Conservation (phyloP, 2,329 filamentous ascomycete species). For the Beauveria caledonica region DNA sequence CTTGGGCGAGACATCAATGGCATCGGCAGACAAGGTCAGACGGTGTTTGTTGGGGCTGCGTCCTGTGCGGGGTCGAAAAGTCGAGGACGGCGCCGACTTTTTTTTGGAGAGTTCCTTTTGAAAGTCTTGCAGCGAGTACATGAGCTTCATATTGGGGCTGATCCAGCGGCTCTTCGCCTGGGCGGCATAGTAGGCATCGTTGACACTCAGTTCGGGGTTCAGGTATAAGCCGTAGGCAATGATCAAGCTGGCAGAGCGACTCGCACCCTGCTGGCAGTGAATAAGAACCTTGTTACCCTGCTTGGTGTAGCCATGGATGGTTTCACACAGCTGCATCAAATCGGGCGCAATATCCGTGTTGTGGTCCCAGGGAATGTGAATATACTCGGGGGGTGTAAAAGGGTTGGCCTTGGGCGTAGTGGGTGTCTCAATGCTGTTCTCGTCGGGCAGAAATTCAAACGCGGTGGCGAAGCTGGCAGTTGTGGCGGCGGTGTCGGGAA, state of each 20-base stretch:
- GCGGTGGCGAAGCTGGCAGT: slow-evolving; percentile 52
- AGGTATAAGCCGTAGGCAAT: slow-evolving; percentile 80
- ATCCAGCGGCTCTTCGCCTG: slow-evolving; percentile 81
- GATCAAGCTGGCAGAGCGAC: slow-evolving; percentile 75
- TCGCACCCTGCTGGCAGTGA: slow-evolving; percentile 81
- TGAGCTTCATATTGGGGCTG: slow-evolving; percentile 84
- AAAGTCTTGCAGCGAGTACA: slow-evolving; percentile 83
- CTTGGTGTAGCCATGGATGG: slow-evolving; percentile 63
- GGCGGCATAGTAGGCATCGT: slow-evolving; percentile 74
- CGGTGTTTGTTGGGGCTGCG: slow-evolving; percentile 53
- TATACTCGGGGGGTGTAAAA: slow-evolving; percentile 63
- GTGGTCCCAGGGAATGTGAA: slow-evolving; percentile 82
- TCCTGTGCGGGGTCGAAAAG: slow-evolving; percentile 41
- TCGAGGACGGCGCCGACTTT: slow-evolving; percentile 32
- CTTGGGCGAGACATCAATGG: slow-evolving; percentile 42
- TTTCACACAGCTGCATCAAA: slow-evolving; percentile 64
- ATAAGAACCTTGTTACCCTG: slow-evolving; percentile 72
- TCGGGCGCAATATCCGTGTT: slow-evolving; percentile 79
- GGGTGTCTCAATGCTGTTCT: slow-evolving; percentile 31
- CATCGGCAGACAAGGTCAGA: slow-evolving; percentile 51
- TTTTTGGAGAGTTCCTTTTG: slow-evolving; percentile 53
- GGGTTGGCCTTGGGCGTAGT: slow-evolving; percentile 47
- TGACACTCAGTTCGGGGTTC: slow-evolving; percentile 67
- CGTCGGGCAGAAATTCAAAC: slow-evolving; percentile 45
- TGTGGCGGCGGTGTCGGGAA: slow-evolving; percentile 48